Base-by-base conservation (phyloP, 1,284 basidiomycete genomes). In the Ceratorhiza oryzae-sativae region DNA sequence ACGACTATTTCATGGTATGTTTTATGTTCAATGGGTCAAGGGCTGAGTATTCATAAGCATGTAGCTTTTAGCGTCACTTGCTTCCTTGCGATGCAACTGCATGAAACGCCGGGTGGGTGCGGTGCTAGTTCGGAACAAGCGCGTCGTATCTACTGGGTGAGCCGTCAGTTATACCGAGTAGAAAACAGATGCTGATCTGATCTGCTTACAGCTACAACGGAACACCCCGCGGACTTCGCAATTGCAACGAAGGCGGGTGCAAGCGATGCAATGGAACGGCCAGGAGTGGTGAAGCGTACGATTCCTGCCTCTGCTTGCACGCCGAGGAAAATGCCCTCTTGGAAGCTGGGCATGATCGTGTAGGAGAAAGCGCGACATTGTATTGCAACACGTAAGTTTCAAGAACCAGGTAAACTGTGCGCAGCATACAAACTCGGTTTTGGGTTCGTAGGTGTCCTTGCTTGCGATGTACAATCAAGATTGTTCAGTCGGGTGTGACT, bases 81-180 rank as follows among this genome's bases (percentile, higher is more conserved):
- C 95, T 2, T 94, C 90, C 6, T 89, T 88, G 76, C 86, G 92
- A 48, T 94, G 90, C n/a, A 98, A 95, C 79, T 98, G 91, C 80
- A 98, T 98, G 97, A 99, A 99, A 79, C 88, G 97, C 3, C 87
- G 97, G 1, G 96, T 98, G 0, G 96, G 96, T 13, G 95, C 95
- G 0, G 88, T 98, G 18, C 84, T 98, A 46, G 95, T 98, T 34
- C 87, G 93, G 2, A 80, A 93, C 74, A 90, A 93, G 76, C 86
- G 96, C 30, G 92, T 99, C 63, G 84, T 99, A 45, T 88, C 93
- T n/a, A 98, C 97, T 0, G 97, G 97, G 83, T 90, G 79, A 56
- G 82, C 77, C 48, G 2, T 20, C 23, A 15, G n/a, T 60, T 6
- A n/a, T 46, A 13, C 23, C 23, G n/a, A 15, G 34, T 65, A 72